Evolutionary conservation across 140 eudicot genomes (phyloP).

Genomic region (Oenanthe javanica): DNA sequence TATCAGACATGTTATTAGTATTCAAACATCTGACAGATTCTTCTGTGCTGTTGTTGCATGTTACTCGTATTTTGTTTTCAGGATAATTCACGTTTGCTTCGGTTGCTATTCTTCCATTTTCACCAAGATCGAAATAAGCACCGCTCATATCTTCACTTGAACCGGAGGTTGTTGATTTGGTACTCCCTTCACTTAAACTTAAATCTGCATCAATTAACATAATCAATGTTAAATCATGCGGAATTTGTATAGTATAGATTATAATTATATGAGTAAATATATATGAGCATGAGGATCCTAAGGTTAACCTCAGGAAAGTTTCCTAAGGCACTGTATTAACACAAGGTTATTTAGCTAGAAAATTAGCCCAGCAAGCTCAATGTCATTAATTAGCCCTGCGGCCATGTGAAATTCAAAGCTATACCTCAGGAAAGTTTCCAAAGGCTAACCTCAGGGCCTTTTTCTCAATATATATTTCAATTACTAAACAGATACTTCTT

Average conservation of each 20-base stretch:
- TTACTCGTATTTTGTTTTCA: conserved; percentile 1
- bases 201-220: background rate
- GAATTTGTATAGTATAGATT: background rate
- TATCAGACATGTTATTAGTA: conserved; percentile 10
- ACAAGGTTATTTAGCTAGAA: too few species aligned
- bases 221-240: background rate
- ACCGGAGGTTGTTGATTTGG: conserved; percentile 9
- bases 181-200: conserved; percentile 14
- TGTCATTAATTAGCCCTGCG: too few species aligned
- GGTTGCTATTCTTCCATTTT: conserved; percentile 14
- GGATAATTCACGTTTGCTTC: background rate
- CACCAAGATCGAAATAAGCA: conserved; percentile 7
- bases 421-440: too few species aligned
- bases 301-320: too few species aligned
- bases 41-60: conserved; percentile 5
- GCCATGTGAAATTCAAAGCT: too few species aligned
- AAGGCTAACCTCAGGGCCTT: too few species aligned
- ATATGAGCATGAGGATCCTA: too few species aligned
- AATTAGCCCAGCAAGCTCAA: too few species aligned
- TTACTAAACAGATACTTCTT: background rate
- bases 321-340: too few species aligned
- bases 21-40: conserved; percentile 3
- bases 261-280: background rate
- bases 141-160: background rate
- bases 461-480: too few species aligned